phyloP scores from a whole-genome alignment of 306 rosid species.

The Malus domestica region ASM211411v1 NC_041798.1:37498501-37499000 shows the following conservation, averaged over 20 bases:
- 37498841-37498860: too few relatives aligned
- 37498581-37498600: slow-evolving; percentile 66
- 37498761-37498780: slow-evolving; percentile 64
- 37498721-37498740: slow-evolving; percentile 94
- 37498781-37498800: slow-evolving; percentile 86
- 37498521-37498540: slow-evolving; percentile 25
- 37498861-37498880: not conserved
- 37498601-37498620: slow-evolving; percentile 46
- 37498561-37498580: slow-evolving; percentile 51
- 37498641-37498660: not conserved
- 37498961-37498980: not conserved
- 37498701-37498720: slow-evolving; percentile 71
- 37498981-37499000: not conserved
- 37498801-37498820: slow-evolving; percentile 81
- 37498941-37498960: too few relatives aligned
- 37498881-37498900: not conserved
- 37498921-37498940: not conserved
- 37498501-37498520: not conserved
- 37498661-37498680: slow-evolving; percentile 5
- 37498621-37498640: slow-evolving; percentile 32
- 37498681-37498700: slow-evolving; percentile 31
- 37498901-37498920: not conserved
- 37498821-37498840: not conserved
- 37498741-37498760: slow-evolving; percentile 67
- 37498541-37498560: slow-evolving; percentile 30